Percentiles rank a stretch among this genome's conserved stretches.
These are phyloP conservation scores for Chondrostereum purpureum DNA, from an alignment of 1,284 basidiomycete species.

Conservation along the genomic window DNA sequence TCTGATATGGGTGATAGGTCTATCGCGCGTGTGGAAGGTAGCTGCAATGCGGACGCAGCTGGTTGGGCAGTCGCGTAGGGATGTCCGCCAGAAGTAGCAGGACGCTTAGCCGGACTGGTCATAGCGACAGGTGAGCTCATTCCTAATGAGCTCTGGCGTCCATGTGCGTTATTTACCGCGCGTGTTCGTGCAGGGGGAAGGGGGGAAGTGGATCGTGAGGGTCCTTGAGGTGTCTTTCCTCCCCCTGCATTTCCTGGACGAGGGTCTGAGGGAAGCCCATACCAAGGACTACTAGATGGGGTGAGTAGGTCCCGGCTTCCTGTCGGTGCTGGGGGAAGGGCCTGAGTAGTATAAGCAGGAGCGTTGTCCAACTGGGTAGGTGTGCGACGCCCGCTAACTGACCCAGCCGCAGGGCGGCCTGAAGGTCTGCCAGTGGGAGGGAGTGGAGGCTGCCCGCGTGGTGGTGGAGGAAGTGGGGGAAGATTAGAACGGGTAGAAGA, in stretches of 20 bases:
- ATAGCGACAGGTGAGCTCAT: conserved; percentile 27
- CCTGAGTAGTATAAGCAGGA: conserved; percentile 44
- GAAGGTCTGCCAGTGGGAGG: conserved; percentile 8
- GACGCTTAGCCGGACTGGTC: conserved; percentile 28
- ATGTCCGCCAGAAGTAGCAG: conserved; percentile 37
- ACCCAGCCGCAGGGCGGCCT: conserved; percentile 7
- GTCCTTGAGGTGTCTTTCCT: conserved; percentile 32
- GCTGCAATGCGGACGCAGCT: conserved; percentile 21
- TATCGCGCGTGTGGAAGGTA: conserved; percentile 25
- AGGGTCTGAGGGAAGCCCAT: conserved; percentile 56
- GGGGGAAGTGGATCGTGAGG: conserved; percentile 55
- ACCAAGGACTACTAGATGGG: conserved; percentile 39
- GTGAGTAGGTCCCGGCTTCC: conserved; percentile 35
- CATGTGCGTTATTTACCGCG: conserved; percentile 30
- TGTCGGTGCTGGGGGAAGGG: conserved; percentile 44
- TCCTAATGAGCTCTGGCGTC: conserved; percentile 44
- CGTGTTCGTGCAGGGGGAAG: conserved; percentile 28
- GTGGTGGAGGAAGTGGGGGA: conserved; percentile 62
- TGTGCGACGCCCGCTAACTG: conserved; percentile 41
- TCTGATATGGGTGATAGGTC: conserved; percentile 69
- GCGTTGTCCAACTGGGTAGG: conserved; percentile 47
- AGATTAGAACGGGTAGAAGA: conserved; percentile 41
- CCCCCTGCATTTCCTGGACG: conserved; percentile 42
- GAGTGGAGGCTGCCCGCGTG: conserved; percentile 29
- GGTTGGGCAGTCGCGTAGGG: conserved; percentile 47